phyloP scores from a whole-genome alignment of 164 flowering plant genomes.

The Paratinospora sagittata region DNA sequence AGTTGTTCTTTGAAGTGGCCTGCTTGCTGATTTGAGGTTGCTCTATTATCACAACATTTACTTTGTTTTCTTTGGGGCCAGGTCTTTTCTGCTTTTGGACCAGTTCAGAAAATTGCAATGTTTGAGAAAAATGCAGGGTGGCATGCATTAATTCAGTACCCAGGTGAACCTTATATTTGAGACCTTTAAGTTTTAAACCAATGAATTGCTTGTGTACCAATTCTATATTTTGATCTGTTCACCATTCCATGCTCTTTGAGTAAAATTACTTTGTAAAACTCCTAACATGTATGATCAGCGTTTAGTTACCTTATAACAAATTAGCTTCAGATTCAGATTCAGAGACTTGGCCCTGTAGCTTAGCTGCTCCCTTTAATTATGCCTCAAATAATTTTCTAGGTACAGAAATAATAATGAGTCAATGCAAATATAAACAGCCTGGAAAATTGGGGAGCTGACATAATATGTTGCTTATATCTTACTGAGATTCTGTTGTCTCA shows the following conservation, averaged over 20 bases:
- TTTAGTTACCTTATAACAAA: not conserved
- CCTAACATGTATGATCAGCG: not conserved
- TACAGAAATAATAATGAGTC: too few relatives aligned
- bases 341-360: not conserved
- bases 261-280: not conserved
- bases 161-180: slow-evolving; percentile 41
- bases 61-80: slow-evolving; percentile 16
- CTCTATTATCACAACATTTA: not conserved
- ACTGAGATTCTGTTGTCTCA: too few relatives aligned
- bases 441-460: too few relatives aligned
- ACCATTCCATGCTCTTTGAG: not conserved
- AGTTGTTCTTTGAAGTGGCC: not conserved
- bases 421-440: too few relatives aligned
- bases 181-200: not conserved
- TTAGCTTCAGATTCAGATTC: not conserved
- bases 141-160: slow-evolving; percentile 88
- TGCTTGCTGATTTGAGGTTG: not conserved
- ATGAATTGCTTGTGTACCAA: not conserved
- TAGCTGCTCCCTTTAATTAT: not conserved
- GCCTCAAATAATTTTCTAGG: too few relatives aligned
- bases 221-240: not conserved
- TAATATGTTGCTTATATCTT: too few relatives aligned
- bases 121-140: slow-evolving; percentile 96
- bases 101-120: slow-evolving; percentile 92
- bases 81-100: slow-evolving; percentile 95